Base-by-base conservation (phyloP, 2,329 filamentous ascomycete genomes). In the Atkinsonella texensis region DNA sequence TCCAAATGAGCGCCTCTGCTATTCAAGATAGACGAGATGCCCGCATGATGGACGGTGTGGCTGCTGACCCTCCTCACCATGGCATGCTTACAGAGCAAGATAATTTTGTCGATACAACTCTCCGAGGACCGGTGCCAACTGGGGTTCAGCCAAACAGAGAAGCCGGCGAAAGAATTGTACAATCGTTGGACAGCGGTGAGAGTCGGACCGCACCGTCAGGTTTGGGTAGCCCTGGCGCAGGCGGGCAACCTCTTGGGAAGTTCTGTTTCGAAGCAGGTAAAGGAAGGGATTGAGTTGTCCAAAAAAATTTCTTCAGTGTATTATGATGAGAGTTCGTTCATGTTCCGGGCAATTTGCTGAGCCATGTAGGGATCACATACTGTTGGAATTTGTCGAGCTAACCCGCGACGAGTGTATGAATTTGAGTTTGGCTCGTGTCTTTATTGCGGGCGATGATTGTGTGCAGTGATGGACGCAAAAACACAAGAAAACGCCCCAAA, bases 41-140 rank as follows among this genome's bases (percentile, higher is more conserved):
- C 17, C 75, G 78, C 49, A 81, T 84, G 74, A 70, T 85, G 52
- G 82, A 87, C 61, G 83, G 83, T 1, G 74, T 86, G 41, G 78
- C 81, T 1, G 65, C 70, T 2, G 83, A 84, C 59, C 74, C 78
- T 38, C 64, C 72, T 3, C 64, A 64, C 38, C 65, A 73, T 5
- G 69, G 70, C 35, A 74, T 80, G 52, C 69, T 70, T 31, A 63
- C 68, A 11, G 72, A 74, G 41, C 76, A 81, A 54, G 74, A 75
- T 49, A 64, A 68, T 10, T 81, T 83, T 55, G 73, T 85, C 23
- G 83, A 87, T 64, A 85, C 81, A 2, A 84, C 82, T 1, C 75
- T 76, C 48, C 70, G 76, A 20, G 76, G 79, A 0, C 79, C 80
- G 1, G 70, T 80, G 1, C 71, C 77, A 17, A 68, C 68, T 11